Evolutionary conservation across 2,329 filamentous ascomycete genomes (phyloP), one percentile per base, ranked within the genome.

Genomic region (Diaporthe citrichinensis): DNA sequence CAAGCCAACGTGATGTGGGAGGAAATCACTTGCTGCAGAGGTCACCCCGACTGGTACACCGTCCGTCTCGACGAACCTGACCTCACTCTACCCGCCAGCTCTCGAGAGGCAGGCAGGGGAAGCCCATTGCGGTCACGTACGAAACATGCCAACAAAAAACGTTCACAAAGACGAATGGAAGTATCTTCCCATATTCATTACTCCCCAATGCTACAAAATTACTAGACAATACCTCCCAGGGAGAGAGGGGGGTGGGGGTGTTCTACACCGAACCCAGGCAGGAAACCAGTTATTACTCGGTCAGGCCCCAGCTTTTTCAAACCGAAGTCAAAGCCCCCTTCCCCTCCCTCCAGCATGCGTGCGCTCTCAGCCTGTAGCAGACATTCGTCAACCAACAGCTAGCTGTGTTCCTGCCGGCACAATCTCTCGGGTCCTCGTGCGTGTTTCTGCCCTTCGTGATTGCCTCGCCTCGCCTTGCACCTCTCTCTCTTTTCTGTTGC

Each of bases 151-250:
- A 14, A 28, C 15, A 3, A 31, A 9, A 31, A 25, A 9, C 2
- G 28, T 25, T 25, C 28, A 39, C 44, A 53, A 17, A 31, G 31
- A 23, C 31, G 34, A 31, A 34, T 23, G 23, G 34, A 20, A 41
- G 25, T 59, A 1, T 68, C 49, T 69, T 34, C 15, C n/a, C n/a
- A 53, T 41, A 28, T 53, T 69, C 65, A 69, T 69, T 69, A 69
- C 65, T 69, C 65, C 34, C 49, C 49, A 41, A 31, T 39, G 65
- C 34, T 69, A 69, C 65, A 69, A 23, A 69, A 69, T 55, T 69
- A 69, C 14, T 28, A 55, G 34, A 69, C 65, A 69, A 41, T 69
- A 23, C 41, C 61, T 65, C 59, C 59, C 39, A 10, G 59, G 4
- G 59, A 20, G n/a, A 23, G 39, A 46, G 20, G 34, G 65, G 15